A percentile compares a stretch with the other conserved stretches of the same genome.
Evolutionary conservation across 768 basidiomycete genomes (phyloP).

Genomic region (Xerocomus potaroensis): DNA sequence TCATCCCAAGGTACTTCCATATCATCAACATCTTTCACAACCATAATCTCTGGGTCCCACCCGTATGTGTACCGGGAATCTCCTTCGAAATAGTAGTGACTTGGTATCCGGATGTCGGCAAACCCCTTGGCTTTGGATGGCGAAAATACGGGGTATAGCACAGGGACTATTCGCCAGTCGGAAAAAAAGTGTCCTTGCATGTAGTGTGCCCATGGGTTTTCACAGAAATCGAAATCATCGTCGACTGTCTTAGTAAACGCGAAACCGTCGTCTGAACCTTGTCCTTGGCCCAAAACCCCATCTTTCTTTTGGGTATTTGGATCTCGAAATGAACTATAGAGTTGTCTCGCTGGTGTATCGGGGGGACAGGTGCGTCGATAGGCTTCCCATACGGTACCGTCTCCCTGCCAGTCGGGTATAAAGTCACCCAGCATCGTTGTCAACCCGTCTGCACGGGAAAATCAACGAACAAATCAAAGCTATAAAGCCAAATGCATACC

Average conservation of each 20-base stretch:
- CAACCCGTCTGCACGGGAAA: constrained; percentile 39
- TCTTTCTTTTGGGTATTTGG: constrained; percentile 29
- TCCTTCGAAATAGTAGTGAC: constrained; percentile 91
- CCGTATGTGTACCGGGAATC: constrained; percentile 84
- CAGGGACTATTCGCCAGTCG: constrained; percentile 87
- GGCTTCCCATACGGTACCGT: constrained; percentile 90
- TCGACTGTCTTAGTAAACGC: constrained; percentile 59
- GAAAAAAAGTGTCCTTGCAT: constrained; percentile 96
- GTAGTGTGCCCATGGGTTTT: constrained; percentile 76
- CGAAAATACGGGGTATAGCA: constrained; percentile 91
- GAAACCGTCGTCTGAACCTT: constrained; percentile 49
- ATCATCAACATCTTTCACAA: constrained; percentile 71
- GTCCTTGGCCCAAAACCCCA: constrained; percentile 25
- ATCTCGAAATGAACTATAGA: constrained; percentile 74
- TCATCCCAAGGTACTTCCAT: constrained; percentile 89
- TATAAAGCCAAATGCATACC: constrained; percentile 19
- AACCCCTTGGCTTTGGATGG: constrained; percentile 86
- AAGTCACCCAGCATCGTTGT: constrained; percentile 60
- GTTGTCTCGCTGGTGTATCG: constrained; percentile 68
- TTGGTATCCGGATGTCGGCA: constrained; percentile 88
- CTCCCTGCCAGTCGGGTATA: constrained; percentile 77
- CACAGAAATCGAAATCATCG: constrained; percentile 74
- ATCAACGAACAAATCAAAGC: not conserved
- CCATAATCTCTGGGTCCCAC: constrained; percentile 75
- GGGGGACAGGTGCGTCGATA: constrained; percentile 91